phyloP scores from a whole-genome alignment of 164 flowering plant species.

The Santalum album region DNA sequence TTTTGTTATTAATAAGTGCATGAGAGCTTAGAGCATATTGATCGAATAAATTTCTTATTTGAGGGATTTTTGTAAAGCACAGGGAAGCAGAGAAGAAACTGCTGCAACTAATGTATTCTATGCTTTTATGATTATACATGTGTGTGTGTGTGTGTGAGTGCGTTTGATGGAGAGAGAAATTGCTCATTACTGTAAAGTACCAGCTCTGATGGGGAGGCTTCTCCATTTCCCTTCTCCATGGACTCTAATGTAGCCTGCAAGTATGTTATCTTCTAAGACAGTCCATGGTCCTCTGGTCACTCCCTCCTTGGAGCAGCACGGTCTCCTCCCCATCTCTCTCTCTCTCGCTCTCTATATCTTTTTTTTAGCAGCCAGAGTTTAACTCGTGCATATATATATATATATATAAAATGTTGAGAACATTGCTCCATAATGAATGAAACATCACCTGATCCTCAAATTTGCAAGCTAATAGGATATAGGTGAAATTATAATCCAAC shows the following conservation, averaged over 20 bases:
- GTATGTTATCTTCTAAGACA: slow-evolving; percentile 26
- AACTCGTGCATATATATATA: too few species aligned
- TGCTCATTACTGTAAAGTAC: slow-evolving; percentile 7
- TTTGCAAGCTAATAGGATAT: too few species aligned
- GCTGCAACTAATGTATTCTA: too few species aligned
- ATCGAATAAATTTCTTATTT: background rate
- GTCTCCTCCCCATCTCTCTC: slow-evolving; percentile 27
- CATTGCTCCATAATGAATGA: too few species aligned
- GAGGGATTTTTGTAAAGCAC: background rate
- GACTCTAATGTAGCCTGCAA: slow-evolving; percentile 18
- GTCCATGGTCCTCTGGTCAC: slow-evolving; percentile 35
- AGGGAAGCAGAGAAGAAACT: too few species aligned
- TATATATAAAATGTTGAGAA: too few species aligned
- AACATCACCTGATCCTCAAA: too few species aligned
- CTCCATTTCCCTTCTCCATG: slow-evolving; percentile 36
- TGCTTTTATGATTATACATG: too few species aligned
- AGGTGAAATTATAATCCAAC: too few species aligned
- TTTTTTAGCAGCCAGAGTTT: too few species aligned
- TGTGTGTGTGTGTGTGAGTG: background rate
- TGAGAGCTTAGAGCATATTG: background rate
- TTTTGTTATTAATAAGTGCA: background rate
- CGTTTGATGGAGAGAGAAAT: too few species aligned
- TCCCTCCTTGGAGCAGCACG: slow-evolving; percentile 28
- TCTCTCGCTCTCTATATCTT: slow-evolving; percentile 7
- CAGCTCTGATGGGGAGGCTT: slow-evolving; percentile 29